A percentile compares a stretch with the other conserved stretches of the same genome.
Evolutionary conservation across 2,329 filamentous ascomycete genomes (phyloP).

Genomic region (Fusarium pseudograminearum): DNA sequence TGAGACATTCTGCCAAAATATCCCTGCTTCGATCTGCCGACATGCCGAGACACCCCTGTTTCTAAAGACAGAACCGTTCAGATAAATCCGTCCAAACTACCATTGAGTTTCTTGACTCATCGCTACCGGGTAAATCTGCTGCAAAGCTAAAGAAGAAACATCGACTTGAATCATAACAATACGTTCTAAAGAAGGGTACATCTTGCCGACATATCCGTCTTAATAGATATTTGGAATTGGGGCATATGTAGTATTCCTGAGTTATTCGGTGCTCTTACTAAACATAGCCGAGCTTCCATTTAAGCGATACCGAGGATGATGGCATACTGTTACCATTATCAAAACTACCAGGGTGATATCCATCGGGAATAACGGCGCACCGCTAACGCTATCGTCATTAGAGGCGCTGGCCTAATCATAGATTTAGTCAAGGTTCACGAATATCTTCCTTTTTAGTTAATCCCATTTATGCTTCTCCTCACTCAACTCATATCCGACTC

Average conservation of each 20-base stretch:
- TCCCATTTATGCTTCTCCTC: constrained; percentile 41
- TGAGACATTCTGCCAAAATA: constrained; percentile 10
- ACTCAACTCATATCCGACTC: constrained; percentile 4
- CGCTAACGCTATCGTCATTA: constrained; percentile 25
- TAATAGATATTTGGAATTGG: background rate
- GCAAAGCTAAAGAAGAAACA: background rate
- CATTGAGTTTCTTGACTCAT: constrained; percentile 16
- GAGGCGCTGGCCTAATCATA: constrained; percentile 9
- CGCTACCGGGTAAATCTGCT: constrained; percentile 16
- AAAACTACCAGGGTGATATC: constrained; percentile 6
- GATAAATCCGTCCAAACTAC: constrained; percentile 10
- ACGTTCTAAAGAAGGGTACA: background rate
- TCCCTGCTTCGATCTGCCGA: constrained; percentile 33
- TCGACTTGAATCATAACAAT: background rate
- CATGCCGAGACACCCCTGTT: constrained; percentile 27
- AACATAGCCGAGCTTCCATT: constrained; percentile 38
- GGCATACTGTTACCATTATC: background rate
- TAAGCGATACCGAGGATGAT: constrained; percentile 31
- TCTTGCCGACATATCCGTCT: constrained; percentile 22
- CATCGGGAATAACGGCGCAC: constrained; percentile 39
- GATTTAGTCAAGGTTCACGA: constrained; percentile 10
- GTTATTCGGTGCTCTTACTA: constrained; percentile 4
- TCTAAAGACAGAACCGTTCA: constrained; percentile 8
- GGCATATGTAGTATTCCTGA: background rate
- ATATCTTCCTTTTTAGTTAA: constrained; percentile 1